Evolutionary conservation across 176 grass and related monocot species (phyloP), one percentile per base, ranked within the genome.

Genomic region (Zoysia pacifica): DNA sequence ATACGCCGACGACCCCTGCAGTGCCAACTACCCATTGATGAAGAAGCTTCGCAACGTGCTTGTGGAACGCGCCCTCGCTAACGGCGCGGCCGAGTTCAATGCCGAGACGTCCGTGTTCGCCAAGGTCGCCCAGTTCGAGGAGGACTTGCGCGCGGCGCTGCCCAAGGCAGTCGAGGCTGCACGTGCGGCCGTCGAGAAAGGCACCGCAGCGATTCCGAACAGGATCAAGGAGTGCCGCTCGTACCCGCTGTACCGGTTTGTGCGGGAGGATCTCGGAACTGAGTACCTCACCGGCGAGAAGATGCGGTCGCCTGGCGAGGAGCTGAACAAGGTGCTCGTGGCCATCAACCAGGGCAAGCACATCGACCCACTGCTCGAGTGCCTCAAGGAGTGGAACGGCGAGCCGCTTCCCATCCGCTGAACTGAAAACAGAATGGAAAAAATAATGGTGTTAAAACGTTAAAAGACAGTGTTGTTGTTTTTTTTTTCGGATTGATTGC

Each of bases 1-100:
- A 2, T 93, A 93, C 15, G 91, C 91, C 5, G 91, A 93, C 38
- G 91, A 93, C 62, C 91, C 91, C 2, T 93, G 91, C 84, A 93
- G 91, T 77, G 12, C 62, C 5, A 93, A 89, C 72, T 93, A 93
- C 73, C 91, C 87, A 5, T 52, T 93, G 35, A 89, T 84, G 62
- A 85, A 87, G 87, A 93, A 93, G 91, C 62, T 93, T 11, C 79
- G 87, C 36, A 75, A 84, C 11, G 88, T 89, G 83, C 81, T 93
- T 19, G 84, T 93, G 12, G 91, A 93, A 67, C 87, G 79, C 16
- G 91, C 91, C 14, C 70, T 93, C 40, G 50, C 15, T 40, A 93
- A 93, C 41, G 77, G 91, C 66, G 44, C 69, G 7, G 79, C 46
- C 9, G 91, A 93, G 82, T 68, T 89, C 51, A 43, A 89, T 35